Percentiles rank a stretch among this genome's conserved stretches.
Evolutionary conservation across 257 asterid genomes (phyloP).

Genomic region (Ocimum tenuiflorum): DNA sequence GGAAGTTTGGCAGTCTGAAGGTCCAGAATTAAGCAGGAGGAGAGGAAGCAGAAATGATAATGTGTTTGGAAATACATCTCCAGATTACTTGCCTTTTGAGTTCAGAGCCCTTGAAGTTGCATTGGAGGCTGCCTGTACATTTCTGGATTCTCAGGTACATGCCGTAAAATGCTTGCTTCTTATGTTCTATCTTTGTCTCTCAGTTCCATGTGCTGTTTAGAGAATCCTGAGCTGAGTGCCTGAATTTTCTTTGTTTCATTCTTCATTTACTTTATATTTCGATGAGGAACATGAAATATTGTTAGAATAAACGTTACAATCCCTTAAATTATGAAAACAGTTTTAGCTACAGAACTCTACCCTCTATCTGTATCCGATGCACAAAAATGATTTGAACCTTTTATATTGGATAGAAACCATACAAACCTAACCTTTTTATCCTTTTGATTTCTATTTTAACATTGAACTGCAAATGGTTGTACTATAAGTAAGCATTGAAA

Average conservation of each 20-base stretch:
- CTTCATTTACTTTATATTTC: background rate
- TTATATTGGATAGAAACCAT: background rate
- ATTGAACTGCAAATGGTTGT: background rate
- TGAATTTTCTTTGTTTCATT: background rate
- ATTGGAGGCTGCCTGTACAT: constrained; percentile 93
- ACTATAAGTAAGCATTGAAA: background rate
- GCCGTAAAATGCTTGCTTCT: background rate
- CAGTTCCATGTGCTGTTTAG: background rate
- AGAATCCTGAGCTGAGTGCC: background rate
- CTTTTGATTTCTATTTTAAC: background rate
- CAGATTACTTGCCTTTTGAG: constrained; percentile 97
- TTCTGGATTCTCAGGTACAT: constrained; percentile 86
- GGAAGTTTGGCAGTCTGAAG: constrained; percentile 87
- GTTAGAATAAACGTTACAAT: too few species aligned
- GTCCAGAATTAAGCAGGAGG: constrained; percentile 50
- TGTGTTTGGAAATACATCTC: constrained; percentile 58
- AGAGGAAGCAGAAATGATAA: constrained; percentile 68
- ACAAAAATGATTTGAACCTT: background rate
- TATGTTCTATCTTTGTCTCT: background rate
- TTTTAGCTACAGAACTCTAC: background rate
- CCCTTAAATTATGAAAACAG: background rate
- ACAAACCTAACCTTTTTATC: background rate
- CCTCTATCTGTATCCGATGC: background rate
- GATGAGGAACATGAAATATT: background rate
- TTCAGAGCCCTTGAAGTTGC: constrained; percentile 99